Evolutionary conservation across 768 basidiomycete genomes (phyloP), one percentile per base, ranked within the genome.

Genomic region (Kwoniella sp.): DNA sequence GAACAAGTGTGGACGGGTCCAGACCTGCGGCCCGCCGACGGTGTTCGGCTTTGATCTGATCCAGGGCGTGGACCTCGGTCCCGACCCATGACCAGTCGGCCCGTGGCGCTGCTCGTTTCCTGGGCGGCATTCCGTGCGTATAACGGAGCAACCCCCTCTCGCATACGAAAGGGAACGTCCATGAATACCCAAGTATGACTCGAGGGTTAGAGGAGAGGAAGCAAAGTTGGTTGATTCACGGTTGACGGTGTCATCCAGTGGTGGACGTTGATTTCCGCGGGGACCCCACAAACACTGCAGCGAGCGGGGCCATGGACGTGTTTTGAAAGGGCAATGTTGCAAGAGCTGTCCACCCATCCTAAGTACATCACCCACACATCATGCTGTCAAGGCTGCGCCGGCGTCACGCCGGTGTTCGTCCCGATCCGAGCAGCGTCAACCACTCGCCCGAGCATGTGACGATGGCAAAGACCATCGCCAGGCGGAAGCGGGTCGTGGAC

Each of bases 81-180:
- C 80, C 83, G 44, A 88, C 84, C 89, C 89, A 92, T 43, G 79
- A 80, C 89, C 89, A 90, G 42, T 71, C 69, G 12, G 28, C 39
- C 38, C 23, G 33, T 19, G 23, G 3, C n/a, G n/a, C n/a, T n/a
- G n/a, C n/a, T 0, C 26, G 23, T 43, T 57, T 59, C 29, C 53
- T 60, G 5, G 59, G 43, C 19, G 60, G 33, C 64, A 57, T 66
- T 7, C 5, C 41, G 48, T 10, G 9, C 19, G 28, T 11, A 17
- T 41, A 32, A 4, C 25, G 14, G 14, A 23, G 33, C 26, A 31
- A n/a, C n/a, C n/a, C n/a, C n/a, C n/a, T n/a, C n/a, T n/a, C n/a
- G n/a, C n/a, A n/a, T n/a, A n/a, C n/a, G n/a, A n/a, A n/a, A n/a
- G n/a, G n/a, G n/a, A n/a, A n/a, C n/a, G n/a, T n/a, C n/a, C n/a